These are phyloP conservation scores for Wickerhamiella slavikovae DNA, from an alignment of 805 yeast species.

Conservation along the genomic window DNA sequence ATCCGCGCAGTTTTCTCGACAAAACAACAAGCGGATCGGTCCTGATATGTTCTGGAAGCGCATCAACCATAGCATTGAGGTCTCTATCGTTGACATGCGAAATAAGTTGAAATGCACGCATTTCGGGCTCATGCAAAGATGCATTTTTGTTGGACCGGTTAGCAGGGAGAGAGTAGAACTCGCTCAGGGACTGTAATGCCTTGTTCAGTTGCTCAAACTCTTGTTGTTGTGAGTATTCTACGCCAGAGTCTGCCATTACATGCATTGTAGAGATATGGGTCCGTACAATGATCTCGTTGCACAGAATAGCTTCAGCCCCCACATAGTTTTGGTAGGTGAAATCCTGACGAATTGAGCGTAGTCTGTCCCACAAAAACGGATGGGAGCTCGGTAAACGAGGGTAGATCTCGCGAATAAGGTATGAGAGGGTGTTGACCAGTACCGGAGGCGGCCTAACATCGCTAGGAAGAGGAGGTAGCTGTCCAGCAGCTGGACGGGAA, in stretches of 20 bases:
- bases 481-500: slow-evolving; percentile 94
- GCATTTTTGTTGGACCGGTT: slow-evolving; percentile 42
- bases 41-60: slow-evolving; percentile 37
- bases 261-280: slow-evolving; percentile 70
- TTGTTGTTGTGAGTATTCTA: slow-evolving; percentile 80
- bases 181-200: slow-evolving; percentile 69
- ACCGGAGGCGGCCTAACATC: slow-evolving; percentile 89
- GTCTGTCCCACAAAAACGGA: slow-evolving; percentile 90
- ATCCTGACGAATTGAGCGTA: slow-evolving; percentile 90
- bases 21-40: slow-evolving; percentile 38
- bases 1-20: slow-evolving; percentile 49
- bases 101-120: slow-evolving; percentile 68
- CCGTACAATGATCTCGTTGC: slow-evolving; percentile 79
- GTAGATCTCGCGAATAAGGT: slow-evolving; percentile 43
- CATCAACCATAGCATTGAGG: slow-evolving; percentile 52
- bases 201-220: slow-evolving; percentile 89
- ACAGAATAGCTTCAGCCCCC: slow-evolving; percentile 84
- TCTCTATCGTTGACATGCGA: slow-evolving; percentile 74
- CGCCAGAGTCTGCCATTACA: slow-evolving; percentile 49
- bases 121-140: slow-evolving; percentile 92
- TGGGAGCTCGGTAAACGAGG: slow-evolving; percentile 64
- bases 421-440: slow-evolving; percentile 43
- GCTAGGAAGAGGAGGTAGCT: slow-evolving; percentile 92
- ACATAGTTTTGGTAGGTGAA: slow-evolving; percentile 86
- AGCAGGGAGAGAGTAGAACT: slow-evolving; percentile 50